Evolutionary conservation across 306 rosid species (phyloP), one percentile per base, ranked within the genome.

Genomic region (Acacia melanoxylon): DNA sequence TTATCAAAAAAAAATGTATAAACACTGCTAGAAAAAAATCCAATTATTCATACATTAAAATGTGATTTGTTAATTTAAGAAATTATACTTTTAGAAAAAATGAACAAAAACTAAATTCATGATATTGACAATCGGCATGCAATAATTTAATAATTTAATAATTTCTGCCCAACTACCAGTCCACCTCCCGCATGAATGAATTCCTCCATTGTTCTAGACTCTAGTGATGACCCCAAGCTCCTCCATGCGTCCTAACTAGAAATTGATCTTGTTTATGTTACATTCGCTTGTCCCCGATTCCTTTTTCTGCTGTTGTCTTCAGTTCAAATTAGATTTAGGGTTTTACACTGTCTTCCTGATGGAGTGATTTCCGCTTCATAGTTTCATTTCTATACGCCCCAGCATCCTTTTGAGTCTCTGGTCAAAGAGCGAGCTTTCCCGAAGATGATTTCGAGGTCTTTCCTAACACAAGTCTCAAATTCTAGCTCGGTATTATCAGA

Each of bases 291-390:
- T 61, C 22, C 58, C 9, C 10, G 10, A 13, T 35, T 67, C n/a
- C 29, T 8, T 7, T 45, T 31, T 62, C n/a, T 19, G 61, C 20
- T 17, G 10, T 13, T 44, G 52, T 40, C 59, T 81, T 61, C 44
- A 9, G 17, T 35, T 25, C 67, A 2, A 68, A 59, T 83, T 83
- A 35, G 88, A 85, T 76, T 86, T 90, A 83, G 92, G 91, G 92
- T 79, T 89, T 80, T 79, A 24, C 79, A 40, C 76, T n/a, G 7
- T 68, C 63, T 45, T 44, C 35, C 74, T 37, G 46, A 52, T 48
- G 59, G 62, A 79, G 2, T 29, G 33, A 69, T 6, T 66, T 46
- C 42, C 68, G 5, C 22, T 44, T 48, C 22, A 25, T 25, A 11
- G 37, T 61, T 61, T 12, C 37, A 16, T 61, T 9, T n/a, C 46